Conservation (phyloP, 768 basidiomycete species). For the Lentinula guzmanii region DNA sequence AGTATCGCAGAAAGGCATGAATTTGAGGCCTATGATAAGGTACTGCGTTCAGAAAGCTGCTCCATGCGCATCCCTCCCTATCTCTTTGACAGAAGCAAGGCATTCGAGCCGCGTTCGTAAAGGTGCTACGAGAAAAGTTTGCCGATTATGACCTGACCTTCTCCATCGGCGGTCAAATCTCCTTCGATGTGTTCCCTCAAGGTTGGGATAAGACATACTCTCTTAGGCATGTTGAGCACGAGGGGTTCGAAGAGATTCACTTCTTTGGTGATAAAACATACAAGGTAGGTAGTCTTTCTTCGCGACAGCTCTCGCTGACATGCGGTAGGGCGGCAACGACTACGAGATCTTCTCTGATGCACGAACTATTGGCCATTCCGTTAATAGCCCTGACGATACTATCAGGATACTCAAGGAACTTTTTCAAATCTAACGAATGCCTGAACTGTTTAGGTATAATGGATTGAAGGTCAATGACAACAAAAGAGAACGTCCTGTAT, state of each 20-base stretch:
- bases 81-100: slow-evolving; percentile 47
- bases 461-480: too few species aligned
- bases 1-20: slow-evolving; percentile 79
- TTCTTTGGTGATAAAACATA: slow-evolving; percentile 97
- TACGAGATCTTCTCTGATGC: slow-evolving; percentile 83
- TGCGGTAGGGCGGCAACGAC: slow-evolving; percentile 85
- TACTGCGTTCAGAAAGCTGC: slow-evolving; percentile 18
- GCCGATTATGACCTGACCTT: slow-evolving; percentile 80
- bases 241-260: slow-evolving; percentile 90
- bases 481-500: too few species aligned
- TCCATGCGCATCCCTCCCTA: slow-evolving; percentile 2
- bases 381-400: slow-evolving; percentile 73
- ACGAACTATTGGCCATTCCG: slow-evolving; percentile 83
- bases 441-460: too few species aligned
- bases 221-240: slow-evolving; percentile 72
- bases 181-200: slow-evolving; percentile 85
- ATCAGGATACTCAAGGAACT: slow-evolving; percentile 61
- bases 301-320: background rate
- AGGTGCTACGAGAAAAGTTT: slow-evolving; percentile 76
- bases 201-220: slow-evolving; percentile 99
- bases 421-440: slow-evolving; percentile 16
- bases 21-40: slow-evolving; percentile 81
- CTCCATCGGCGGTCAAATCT: slow-evolving; percentile 94
- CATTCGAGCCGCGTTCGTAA: slow-evolving; percentile 69
- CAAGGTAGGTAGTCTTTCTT: slow-evolving; percentile 32